Conservation (phyloP, 148 eudicot species). For the Drosera capensis region DNA sequence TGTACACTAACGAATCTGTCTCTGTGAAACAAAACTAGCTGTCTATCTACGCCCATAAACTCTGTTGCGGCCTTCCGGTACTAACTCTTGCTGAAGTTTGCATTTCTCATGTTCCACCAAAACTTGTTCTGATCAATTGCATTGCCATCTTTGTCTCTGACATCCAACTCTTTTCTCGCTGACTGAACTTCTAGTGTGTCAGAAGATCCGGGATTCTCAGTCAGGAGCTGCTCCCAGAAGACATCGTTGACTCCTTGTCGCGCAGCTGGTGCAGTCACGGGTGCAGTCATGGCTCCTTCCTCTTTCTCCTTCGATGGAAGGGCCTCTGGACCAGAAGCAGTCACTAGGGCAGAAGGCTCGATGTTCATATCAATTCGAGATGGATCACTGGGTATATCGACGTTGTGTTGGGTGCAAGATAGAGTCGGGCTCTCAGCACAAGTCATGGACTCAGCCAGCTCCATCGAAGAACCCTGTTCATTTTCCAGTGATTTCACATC, state of each 20-base stretch:
- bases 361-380: constrained; percentile 53
- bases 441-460: constrained; percentile 31
- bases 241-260: constrained; percentile 56
- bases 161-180: constrained; percentile 29
- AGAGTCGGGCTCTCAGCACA: constrained; percentile 45
- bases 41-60: too few relatives aligned
- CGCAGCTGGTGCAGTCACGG: constrained; percentile 17
- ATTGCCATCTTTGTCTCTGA: constrained; percentile 36
- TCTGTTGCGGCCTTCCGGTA: too few relatives aligned
- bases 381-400: constrained; percentile 26
- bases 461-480: constrained; percentile 25
- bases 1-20: too few relatives aligned
- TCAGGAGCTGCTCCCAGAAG: constrained; percentile 82
- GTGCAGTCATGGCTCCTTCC: too few relatives aligned
- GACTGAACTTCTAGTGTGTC: constrained; percentile 35
- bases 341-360: constrained; percentile 20
- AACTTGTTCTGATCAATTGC: constrained; percentile 25
- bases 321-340: constrained; percentile 13
- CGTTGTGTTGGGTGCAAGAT: constrained; percentile 49
- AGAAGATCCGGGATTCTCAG: constrained; percentile 71
- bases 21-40: too few relatives aligned
- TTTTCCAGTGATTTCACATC: constrained; percentile 13
- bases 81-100: constrained; percentile 36
- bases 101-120: constrained; percentile 46
- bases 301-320: constrained; percentile 20